phyloP scores from a whole-genome alignment of 129 eudicot species.

The Sambucus nigra region DNA sequence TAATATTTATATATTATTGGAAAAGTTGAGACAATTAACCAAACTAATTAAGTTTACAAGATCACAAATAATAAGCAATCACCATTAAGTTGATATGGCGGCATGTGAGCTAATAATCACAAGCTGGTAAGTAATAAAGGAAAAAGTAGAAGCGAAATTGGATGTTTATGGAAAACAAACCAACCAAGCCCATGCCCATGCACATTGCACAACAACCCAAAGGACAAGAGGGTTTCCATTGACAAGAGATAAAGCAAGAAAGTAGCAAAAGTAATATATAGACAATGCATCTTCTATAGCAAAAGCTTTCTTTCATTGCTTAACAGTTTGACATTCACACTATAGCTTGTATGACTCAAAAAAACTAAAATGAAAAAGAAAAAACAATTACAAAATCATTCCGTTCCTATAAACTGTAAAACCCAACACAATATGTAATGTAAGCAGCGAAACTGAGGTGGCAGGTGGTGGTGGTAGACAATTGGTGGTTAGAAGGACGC shows the following conservation, averaged over 20 bases:
- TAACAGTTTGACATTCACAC: slow-evolving; percentile 20
- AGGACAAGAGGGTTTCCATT: slow-evolving; percentile 15
- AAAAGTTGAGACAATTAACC: too few species aligned
- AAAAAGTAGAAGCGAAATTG: too few species aligned
- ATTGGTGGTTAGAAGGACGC: slow-evolving; percentile 14
- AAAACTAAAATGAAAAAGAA: slow-evolving; percentile 5
- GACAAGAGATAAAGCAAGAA: slow-evolving; percentile 12
- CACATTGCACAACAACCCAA: not conserved
- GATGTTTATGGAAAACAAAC: too few species aligned
- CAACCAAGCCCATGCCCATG: too few species aligned
- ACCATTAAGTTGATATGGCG: not conserved
- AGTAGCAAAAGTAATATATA: not conserved
- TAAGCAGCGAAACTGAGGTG: not conserved
- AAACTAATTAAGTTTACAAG: not conserved
- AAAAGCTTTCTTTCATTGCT: slow-evolving; percentile 10
- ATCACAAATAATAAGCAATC: not conserved
- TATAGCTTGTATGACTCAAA: slow-evolving; percentile 21
- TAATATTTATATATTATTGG: too few species aligned
- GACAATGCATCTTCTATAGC: slow-evolving; percentile 17
- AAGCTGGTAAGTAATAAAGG: too few species aligned
- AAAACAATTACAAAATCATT: slow-evolving; percentile 10
- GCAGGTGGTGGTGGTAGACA: not conserved
- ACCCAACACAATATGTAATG: slow-evolving; percentile 22
- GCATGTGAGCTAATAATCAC: not conserved
- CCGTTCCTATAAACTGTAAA: slow-evolving; percentile 19